These are phyloP conservation scores for Urochloa ruziziensis DNA, from an alignment of 176 grass and related monocot genomes.

Conservation along the genomic window DNA sequence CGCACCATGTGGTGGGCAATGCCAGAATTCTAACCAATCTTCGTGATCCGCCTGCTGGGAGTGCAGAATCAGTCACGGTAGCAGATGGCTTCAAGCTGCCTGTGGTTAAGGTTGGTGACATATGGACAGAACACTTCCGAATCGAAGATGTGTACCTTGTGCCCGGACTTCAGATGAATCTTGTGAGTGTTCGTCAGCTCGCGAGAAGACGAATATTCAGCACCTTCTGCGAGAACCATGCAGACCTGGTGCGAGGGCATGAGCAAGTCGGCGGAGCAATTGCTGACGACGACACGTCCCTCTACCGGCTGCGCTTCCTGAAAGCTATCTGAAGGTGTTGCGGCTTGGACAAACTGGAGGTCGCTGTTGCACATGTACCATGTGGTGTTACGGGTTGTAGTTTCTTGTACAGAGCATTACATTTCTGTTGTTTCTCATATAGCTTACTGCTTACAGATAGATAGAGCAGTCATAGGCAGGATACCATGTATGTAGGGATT, in stretches of 20 bases:
- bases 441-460: too few relatives aligned
- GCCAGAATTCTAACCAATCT: neutral
- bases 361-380: too few relatives aligned
- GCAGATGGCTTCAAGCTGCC: neutral
- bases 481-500: too few relatives aligned
- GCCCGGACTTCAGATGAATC: neutral
- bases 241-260: neutral
- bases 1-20: neutral
- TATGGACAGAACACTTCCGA: neutral
- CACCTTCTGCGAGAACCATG: neutral
- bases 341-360: too few relatives aligned
- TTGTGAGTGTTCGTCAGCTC: neutral
- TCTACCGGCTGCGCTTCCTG: neutral
- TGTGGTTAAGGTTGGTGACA: neutral
- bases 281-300: neutral
- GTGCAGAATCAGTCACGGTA: neutral
- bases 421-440: too few relatives aligned
- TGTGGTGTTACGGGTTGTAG: too few relatives aligned
- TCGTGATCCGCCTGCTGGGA: neutral
- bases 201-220: neutral
- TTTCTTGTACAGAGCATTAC: too few relatives aligned
- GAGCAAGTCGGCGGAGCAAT: neutral
- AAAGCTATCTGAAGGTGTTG: too few relatives aligned
- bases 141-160: neutral
- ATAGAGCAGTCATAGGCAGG: too few relatives aligned